Conservation (phyloP, 2,329 filamentous ascomycete genomes). For the Diatrype stigma region DNA sequence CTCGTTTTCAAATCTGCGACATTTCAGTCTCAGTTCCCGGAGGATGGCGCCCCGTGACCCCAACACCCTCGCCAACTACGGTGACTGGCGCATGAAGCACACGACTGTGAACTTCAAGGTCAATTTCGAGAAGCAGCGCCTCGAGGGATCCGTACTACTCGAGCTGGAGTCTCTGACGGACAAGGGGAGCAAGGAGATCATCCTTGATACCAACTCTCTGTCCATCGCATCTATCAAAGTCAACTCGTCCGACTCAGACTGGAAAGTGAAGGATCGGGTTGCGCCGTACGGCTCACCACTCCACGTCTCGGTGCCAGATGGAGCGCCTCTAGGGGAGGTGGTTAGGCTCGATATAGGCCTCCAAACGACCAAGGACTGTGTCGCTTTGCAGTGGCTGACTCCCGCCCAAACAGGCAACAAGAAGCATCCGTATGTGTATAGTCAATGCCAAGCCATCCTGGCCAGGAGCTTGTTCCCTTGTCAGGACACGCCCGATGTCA, state of each 20-base stretch:
- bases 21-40: constrained; percentile 13
- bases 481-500: constrained; percentile 95
- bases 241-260: constrained; percentile 59
- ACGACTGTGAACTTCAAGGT: constrained; percentile 77
- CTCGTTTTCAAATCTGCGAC: constrained; percentile 12
- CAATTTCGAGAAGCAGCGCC: constrained; percentile 73
- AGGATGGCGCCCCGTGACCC: constrained; percentile 62
- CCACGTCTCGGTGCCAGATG: constrained; percentile 56
- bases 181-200: constrained; percentile 67
- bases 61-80: constrained; percentile 89
- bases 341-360: constrained; percentile 62
- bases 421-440: constrained; percentile 96
- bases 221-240: constrained; percentile 69
- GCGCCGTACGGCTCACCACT: constrained; percentile 75
- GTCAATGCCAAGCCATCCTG: constrained; percentile 95
- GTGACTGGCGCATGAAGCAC: constrained; percentile 79
- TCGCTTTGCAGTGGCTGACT: constrained; percentile 91
- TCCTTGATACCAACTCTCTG: constrained; percentile 85
- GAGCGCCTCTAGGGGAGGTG: constrained; percentile 47
- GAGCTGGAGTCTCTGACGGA: constrained; percentile 74
- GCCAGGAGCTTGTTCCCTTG: constrained; percentile 92
- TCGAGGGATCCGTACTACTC: constrained; percentile 73
- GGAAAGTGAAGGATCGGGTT: constrained; percentile 64
- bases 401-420: constrained; percentile 92
- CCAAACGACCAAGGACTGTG: constrained; percentile 82